A percentile compares a stretch with the other conserved stretches of the same genome.
phyloP scores from a whole-genome alignment of 805 yeast genomes.

The Yarrowia sp. region DNA sequence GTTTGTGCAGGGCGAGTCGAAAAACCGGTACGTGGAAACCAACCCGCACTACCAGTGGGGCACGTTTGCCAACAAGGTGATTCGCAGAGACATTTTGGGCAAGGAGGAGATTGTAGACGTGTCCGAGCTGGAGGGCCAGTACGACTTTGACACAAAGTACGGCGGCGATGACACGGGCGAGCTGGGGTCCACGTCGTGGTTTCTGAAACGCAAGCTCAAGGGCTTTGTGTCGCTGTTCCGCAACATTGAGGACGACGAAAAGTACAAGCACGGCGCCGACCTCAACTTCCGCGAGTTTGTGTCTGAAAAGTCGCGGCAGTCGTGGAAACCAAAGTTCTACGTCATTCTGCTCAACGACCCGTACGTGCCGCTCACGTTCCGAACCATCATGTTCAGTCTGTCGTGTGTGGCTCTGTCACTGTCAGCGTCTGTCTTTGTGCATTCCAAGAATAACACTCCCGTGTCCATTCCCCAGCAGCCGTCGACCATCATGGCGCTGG shows the following conservation, averaged over 20 bases:
- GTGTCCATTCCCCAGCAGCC: slow-evolving; percentile 64
- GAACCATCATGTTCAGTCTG: slow-evolving; percentile 57
- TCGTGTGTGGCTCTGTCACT: slow-evolving; percentile 68
- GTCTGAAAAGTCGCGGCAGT: slow-evolving; percentile 32
- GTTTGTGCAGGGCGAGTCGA: slow-evolving; percentile 21
- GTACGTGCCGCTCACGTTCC: slow-evolving; percentile 70
- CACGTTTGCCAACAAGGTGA: slow-evolving; percentile 16
- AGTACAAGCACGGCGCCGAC: not conserved
- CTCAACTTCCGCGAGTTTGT: slow-evolving; percentile 29
- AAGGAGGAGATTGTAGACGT: slow-evolving; percentile 21
- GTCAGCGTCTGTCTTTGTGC: slow-evolving; percentile 50
- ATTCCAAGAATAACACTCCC: slow-evolving; percentile 37
- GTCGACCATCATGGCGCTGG: slow-evolving; percentile 87
- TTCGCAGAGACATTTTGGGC: not conserved
- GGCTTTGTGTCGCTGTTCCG: slow-evolving; percentile 2
- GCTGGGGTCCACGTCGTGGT: slow-evolving; percentile 15
- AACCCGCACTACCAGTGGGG: slow-evolving; percentile 20
- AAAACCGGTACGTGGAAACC: slow-evolving; percentile 8
- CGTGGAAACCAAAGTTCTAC: slow-evolving; percentile 56
- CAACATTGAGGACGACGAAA: not conserved
- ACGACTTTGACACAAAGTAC: slow-evolving; percentile 15
- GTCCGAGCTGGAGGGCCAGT: slow-evolving; percentile 16
- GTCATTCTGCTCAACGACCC: slow-evolving; percentile 69
- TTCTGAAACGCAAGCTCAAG: slow-evolving; percentile 5
- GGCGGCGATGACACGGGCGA: slow-evolving; percentile 8